These are phyloP conservation scores for Auricularia auricula-judae DNA, from an alignment of 768 basidiomycete genomes.

Conservation along the genomic window DNA sequence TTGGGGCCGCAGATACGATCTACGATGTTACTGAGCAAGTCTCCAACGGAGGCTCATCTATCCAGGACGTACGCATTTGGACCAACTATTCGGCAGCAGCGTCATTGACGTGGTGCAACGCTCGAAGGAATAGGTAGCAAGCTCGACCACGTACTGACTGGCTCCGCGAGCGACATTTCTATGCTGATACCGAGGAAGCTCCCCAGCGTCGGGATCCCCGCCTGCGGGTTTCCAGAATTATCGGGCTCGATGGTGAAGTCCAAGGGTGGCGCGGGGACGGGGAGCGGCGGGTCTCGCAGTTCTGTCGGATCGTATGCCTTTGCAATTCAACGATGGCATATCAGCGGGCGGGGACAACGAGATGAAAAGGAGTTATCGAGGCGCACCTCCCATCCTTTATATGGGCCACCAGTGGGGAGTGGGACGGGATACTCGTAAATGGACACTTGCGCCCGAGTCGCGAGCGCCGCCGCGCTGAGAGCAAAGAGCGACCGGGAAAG, in stretches of 20 bases:
- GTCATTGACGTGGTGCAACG: neutral
- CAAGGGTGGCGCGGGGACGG: neutral
- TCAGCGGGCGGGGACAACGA: neutral
- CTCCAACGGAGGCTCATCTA: constrained; percentile 6
- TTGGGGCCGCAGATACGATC: constrained; percentile 21
- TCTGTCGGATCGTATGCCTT: neutral
- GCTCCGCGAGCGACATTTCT: constrained; percentile 51
- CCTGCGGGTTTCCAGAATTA: neutral
- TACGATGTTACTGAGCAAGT: constrained; percentile 9
- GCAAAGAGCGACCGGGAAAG: neutral
- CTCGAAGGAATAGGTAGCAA: neutral
- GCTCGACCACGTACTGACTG: constrained; percentile 28
- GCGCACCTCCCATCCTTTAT: neutral
- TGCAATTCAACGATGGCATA: neutral
- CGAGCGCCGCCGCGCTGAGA: neutral
- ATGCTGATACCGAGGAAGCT: constrained; percentile 52
- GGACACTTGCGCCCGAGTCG: neutral
- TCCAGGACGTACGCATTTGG: constrained; percentile 6
- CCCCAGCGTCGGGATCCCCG: constrained; percentile 30
- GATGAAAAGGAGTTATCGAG: neutral
- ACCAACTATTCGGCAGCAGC: constrained; percentile 6
- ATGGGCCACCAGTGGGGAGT: neutral
- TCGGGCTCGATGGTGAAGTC: neutral
- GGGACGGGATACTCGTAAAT: neutral
- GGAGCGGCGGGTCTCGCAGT: neutral